phyloP scores from a whole-genome alignment of 106 monocot genomes.

The Cymbidium sinense region DNA sequence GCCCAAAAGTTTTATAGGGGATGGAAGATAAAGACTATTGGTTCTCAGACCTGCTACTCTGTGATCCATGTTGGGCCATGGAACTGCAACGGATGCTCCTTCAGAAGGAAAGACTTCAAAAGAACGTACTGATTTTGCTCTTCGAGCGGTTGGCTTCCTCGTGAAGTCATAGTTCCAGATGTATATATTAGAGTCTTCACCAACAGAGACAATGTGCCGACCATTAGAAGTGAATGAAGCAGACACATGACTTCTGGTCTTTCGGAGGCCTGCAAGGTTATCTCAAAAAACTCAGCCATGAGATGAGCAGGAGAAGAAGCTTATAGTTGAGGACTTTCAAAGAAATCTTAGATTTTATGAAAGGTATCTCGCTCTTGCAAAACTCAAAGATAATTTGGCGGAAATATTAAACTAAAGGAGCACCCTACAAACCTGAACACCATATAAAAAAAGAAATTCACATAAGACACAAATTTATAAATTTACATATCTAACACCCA shows the following conservation, averaged over 20 bases:
- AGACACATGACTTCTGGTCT: slow-evolving; percentile 36
- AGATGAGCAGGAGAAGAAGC: too few species aligned
- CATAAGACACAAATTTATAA: too few species aligned
- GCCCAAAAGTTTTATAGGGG: slow-evolving; percentile 16
- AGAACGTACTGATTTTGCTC: slow-evolving; percentile 29
- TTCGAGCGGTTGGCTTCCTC: slow-evolving; percentile 9
- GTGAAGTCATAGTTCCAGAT: slow-evolving; percentile 54
- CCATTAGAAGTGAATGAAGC: slow-evolving; percentile 82
- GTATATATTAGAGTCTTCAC: slow-evolving; percentile 59
- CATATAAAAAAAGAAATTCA: too few species aligned
- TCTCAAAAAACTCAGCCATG: too few species aligned
- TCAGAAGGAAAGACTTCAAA: slow-evolving; percentile 62
- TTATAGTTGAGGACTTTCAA: too few species aligned
- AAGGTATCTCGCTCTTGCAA: too few species aligned
- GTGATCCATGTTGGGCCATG: slow-evolving; percentile 49
- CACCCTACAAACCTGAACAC: too few species aligned
- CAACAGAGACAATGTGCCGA: slow-evolving; percentile 59
- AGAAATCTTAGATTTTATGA: too few species aligned
- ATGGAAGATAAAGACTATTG: background rate
- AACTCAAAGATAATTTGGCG: too few species aligned
- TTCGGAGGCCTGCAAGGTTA: slow-evolving; percentile 38
- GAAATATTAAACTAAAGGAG: too few species aligned
- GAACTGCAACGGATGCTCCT: slow-evolving; percentile 40
- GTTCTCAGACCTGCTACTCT: background rate
- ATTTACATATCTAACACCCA: too few species aligned